Base-by-base conservation (phyloP, 2,329 filamentous ascomycete genomes). In the Pezicula rhizophila region DNA sequence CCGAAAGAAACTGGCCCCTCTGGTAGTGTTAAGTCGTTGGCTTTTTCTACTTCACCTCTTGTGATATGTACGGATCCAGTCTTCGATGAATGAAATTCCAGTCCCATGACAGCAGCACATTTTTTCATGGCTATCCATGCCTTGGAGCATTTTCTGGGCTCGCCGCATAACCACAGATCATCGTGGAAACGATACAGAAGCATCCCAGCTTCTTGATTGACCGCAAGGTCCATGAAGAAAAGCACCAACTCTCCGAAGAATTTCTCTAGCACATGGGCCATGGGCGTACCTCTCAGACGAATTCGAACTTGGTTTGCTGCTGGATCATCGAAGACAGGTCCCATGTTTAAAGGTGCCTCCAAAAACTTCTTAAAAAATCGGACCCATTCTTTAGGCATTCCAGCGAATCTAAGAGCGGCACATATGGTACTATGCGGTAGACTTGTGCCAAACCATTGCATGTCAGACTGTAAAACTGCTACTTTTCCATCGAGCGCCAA, bases 121-220 rank as follows among this genome's bases (percentile, higher is more conserved):
- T 70, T 63, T 4, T 71, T 65, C 56, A 85, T 72, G 0, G 75
- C 69, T 14, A 71, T 59, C 83, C 82, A 87, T 0, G 78, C 80
- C 41, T 70, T 68, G n/a, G 72, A 68, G 18, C 75, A 77, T 3
- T 67, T 68, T 5, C 64, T 56, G 43, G 79, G 73, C 10, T 79
- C 69, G 8, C 75, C 73, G 77, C 81, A 85, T 59, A 84, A 79
- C 80, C 80, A 85, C 38, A 84, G 69, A 54, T 85, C 80, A 53
- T 84, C 82, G 42, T 82, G 75, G 41, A 84, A 69, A 8, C 82
- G 76, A 62, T 81, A 81, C 5, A 85, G 63, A 15, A 72, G 68
- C 4, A 68, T 66, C 0, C 79, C 79, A 0, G 80, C 79, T 5
- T 69, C 66, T 49, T 78, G 73, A 49, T 84, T 85, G 45, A 85